Base-by-base conservation (phyloP, 306 rosid genomes). In the Inga oerstediana region DNA sequence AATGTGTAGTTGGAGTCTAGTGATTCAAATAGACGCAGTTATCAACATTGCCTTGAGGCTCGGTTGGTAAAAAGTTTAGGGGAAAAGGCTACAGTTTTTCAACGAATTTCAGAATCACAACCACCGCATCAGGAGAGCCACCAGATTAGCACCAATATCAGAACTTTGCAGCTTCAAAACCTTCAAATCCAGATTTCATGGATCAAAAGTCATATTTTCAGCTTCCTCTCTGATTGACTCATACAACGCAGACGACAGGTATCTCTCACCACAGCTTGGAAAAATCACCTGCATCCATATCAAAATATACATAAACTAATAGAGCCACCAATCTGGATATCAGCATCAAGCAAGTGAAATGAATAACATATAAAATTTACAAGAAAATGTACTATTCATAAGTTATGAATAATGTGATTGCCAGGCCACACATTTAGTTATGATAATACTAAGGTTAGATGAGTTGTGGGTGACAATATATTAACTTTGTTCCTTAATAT, bases 251-350 rank as follows among this genome's bases (percentile, higher is more conserved):
- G 96, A 89, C 20, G 98, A 93, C 20, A 93, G 89, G 74, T 91
- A 93, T 76, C 97, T 90, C 90, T 93, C 98, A 20, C 98, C 98
- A 56, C 90, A 93, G 91, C 98, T 92, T 72, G 98, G 97, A 62
- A 93, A 93, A 82, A 93, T 49, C 34, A 86, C 92, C 98, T 93
- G 87, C 88, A 83, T 27, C 87, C 87, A 66, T 49, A 51, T 61
- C 56, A 19, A 86, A 22, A 20, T 22, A 62, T 5, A 27, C 34
- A 59, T 22, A 0, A n/a, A 22, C 14, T 22, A 17, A 75, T n/a
- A n/a, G 13, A 9, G 43, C 43, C 43, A 39, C 43, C 8, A 39
- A 39, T 5, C 43, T 39, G 43, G 13, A 71, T 37, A 39, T 58
- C 64, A 59, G 66, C 14, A 61, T 13, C 69, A 64, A 37, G 79